A percentile compares a stretch with the other conserved stretches of the same genome.
phyloP scores from a whole-genome alignment of 345 rosid species.

The Eucalyptus sp. region DNA sequence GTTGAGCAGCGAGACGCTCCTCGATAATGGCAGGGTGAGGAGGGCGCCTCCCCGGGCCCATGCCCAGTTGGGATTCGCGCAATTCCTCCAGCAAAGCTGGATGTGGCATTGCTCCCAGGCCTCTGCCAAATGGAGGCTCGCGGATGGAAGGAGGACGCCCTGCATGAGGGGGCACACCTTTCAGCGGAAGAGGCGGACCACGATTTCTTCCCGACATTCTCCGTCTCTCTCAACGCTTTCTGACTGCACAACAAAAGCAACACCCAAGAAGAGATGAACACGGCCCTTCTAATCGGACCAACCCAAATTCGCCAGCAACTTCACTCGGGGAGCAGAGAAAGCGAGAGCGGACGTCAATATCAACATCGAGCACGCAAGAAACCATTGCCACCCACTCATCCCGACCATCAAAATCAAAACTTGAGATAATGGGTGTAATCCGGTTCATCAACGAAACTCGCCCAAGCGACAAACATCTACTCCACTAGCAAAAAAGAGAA shows the following conservation, averaged over 20 bases:
- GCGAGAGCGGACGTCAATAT: neutral
- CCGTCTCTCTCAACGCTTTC: neutral
- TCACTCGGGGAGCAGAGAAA: neutral
- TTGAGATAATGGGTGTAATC: neutral
- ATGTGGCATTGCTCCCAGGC: constrained; percentile 40
- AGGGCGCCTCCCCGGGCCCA: constrained; percentile 54
- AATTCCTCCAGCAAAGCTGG: constrained; percentile 49
- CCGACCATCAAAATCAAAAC: neutral
- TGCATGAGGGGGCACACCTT: constrained; percentile 30
- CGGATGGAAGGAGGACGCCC: constrained; percentile 41
- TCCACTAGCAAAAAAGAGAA: neutral
- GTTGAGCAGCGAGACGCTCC: constrained; percentile 68
- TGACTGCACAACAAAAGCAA: neutral
- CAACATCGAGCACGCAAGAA: neutral
- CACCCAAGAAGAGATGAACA: neutral
- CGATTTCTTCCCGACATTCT: constrained; percentile 32
- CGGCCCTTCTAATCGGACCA: neutral
- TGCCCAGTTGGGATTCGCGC: constrained; percentile 47
- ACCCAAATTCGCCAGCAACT: neutral
- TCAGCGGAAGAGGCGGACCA: constrained; percentile 20
- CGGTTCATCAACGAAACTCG: neutral
- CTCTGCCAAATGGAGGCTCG: constrained; percentile 44
- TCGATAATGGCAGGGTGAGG: constrained; percentile 56
- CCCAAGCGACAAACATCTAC: neutral
- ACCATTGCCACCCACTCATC: neutral